These are phyloP conservation scores for Suillus fuscotomentosus DNA, from an alignment of 768 basidiomycete genomes.

Conservation along the genomic window DNA sequence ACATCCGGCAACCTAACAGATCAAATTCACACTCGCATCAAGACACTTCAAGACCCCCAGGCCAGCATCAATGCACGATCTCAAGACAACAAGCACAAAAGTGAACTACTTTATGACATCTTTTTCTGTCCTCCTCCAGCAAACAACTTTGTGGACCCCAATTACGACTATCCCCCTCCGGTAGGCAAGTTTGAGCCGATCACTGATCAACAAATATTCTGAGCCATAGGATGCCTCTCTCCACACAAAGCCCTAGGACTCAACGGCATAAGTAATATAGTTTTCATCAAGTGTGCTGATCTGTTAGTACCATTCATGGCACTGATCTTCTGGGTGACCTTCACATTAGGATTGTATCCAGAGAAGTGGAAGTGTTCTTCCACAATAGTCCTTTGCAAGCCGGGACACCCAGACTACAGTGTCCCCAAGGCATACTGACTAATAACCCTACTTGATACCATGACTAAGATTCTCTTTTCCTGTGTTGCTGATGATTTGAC, in stretches of 20 bases:
- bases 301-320: constrained; percentile 10
- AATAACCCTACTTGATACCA: constrained; percentile 34
- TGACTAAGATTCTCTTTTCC: constrained; percentile 30
- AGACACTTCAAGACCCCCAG: not conserved
- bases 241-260: constrained; percentile 10
- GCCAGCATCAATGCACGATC: not conserved
- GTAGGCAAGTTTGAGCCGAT: not conserved
- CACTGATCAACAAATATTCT: not conserved
- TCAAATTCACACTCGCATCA: not conserved
- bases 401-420: constrained; percentile 33
- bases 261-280: constrained; percentile 24
- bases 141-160: not conserved
- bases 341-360: constrained; percentile 13
- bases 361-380: constrained; percentile 21
- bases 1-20: not conserved
- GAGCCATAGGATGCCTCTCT: not conserved
- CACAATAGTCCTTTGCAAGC: constrained; percentile 35
- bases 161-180: not conserved
- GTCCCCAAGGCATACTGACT: constrained; percentile 35
- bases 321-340: constrained; percentile 11
- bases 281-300: constrained; percentile 12
- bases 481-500: constrained; percentile 24
- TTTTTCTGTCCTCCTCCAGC: not conserved
- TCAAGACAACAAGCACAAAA: not conserved
- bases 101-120: not conserved